phyloP scores from a whole-genome alignment of 768 basidiomycete genomes.

The Tricholoma saponaceum region DNA sequence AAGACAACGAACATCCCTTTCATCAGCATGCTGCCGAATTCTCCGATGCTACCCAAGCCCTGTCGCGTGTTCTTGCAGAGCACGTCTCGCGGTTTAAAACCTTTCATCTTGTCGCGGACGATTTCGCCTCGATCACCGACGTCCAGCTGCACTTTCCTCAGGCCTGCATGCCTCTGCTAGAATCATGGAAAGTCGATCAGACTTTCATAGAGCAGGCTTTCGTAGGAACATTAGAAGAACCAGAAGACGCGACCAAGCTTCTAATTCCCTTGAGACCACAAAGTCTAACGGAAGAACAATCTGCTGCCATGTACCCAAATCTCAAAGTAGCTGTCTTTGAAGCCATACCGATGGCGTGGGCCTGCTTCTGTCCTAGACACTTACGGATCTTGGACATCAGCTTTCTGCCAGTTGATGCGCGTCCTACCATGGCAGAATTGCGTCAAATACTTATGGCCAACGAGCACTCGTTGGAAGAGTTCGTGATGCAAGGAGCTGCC shows the following conservation, averaged over 20 bases:
- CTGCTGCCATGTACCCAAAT: neutral
- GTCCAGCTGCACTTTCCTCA: neutral
- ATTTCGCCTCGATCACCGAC: neutral
- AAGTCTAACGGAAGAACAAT: neutral
- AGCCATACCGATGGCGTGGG: neutral
- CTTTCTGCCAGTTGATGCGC: neutral
- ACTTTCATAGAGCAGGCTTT: neutral
- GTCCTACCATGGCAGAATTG: neutral
- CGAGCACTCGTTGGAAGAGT: neutral
- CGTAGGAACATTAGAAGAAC: neutral
- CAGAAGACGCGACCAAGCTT: neutral
- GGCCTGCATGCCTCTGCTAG: neutral
- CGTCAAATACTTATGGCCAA: neutral
- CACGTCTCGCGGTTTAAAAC: neutral
- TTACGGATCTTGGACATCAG: neutral
- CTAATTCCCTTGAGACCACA: neutral
- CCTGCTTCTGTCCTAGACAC: neutral
- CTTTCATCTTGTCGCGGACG: neutral
- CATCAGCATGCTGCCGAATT: neutral
- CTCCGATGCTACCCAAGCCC: neutral
- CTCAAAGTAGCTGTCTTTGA: neutral
- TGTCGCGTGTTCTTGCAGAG: neutral
- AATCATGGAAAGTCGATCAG: neutral
- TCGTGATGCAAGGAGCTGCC: neutral
- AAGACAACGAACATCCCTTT: neutral